A percentile compares a stretch with the other conserved stretches of the same genome.
Evolutionary conservation across 2,329 filamentous ascomycete species (phyloP).

Genomic region (Ceratocystis huliohia): DNA sequence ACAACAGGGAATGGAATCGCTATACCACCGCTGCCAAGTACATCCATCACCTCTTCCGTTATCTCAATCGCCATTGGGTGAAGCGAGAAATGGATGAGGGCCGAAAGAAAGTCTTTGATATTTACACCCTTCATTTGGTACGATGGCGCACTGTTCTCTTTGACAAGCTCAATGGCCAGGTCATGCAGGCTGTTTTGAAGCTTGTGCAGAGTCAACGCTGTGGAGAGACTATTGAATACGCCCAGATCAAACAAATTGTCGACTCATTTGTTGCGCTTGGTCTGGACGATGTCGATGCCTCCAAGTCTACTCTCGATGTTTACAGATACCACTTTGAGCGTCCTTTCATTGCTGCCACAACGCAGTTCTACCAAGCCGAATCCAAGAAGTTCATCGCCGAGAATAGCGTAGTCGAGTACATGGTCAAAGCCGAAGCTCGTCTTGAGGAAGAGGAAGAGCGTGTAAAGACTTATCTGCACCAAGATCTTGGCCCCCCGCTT

Average conservation of each 20-base stretch:
- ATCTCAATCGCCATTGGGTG: slow-evolving; percentile 96
- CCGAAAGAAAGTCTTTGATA: slow-evolving; percentile 95
- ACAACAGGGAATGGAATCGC: slow-evolving; percentile 91
- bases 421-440: slow-evolving; percentile 94
- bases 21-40: slow-evolving; percentile 95
- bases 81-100: slow-evolving; percentile 98
- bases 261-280: slow-evolving; percentile 94
- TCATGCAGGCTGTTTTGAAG: slow-evolving; percentile 90
- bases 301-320: slow-evolving; percentile 88
- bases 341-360: slow-evolving; percentile 78
- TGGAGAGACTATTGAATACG: slow-evolving; percentile 93
- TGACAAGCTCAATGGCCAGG: slow-evolving; percentile 64
- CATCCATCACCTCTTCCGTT: slow-evolving; percentile 92
- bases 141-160: slow-evolving; percentile 94
- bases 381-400: slow-evolving; percentile 90
- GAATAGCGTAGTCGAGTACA: slow-evolving; percentile 96
- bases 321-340: slow-evolving; percentile 87
- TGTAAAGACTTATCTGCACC: slow-evolving; percentile 80
- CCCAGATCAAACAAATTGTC: slow-evolving; percentile 92
- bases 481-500: slow-evolving; percentile 71
- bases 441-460: slow-evolving; percentile 89
- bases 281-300: slow-evolving; percentile 81
- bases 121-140: slow-evolving; percentile 91
- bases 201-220: slow-evolving; percentile 95
- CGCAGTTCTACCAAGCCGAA: slow-evolving; percentile 76